A percentile compares a stretch with the other conserved stretches of the same genome.
These are phyloP conservation scores for Cardamine chenopodiifolia DNA, from an alignment of 345 rosid species.

Conservation along the genomic window DNA sequence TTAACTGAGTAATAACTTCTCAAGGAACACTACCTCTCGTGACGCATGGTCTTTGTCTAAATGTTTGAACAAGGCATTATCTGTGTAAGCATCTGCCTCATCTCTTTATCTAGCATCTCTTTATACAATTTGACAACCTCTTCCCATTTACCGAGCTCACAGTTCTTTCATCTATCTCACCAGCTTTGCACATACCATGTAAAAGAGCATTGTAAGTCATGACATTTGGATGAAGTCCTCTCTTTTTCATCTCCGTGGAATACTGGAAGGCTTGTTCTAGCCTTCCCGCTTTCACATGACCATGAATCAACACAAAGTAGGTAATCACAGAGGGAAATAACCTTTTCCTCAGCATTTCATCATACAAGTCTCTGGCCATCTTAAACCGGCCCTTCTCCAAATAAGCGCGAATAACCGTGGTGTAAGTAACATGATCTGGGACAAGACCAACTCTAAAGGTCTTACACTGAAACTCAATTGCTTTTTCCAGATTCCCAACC, in stretches of 20 bases:
- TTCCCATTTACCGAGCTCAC: constrained; percentile 55
- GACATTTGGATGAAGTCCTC: constrained; percentile 61
- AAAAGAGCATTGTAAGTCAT: constrained; percentile 73
- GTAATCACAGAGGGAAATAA: constrained; percentile 62
- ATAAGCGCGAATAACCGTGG: constrained; percentile 60
- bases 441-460: constrained; percentile 51
- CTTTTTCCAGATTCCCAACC: constrained; percentile 54
- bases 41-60: constrained; percentile 52
- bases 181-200: constrained; percentile 61
- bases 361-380: constrained; percentile 56
- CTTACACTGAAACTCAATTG: constrained; percentile 50
- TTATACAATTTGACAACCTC: constrained; percentile 66
- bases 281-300: constrained; percentile 59
- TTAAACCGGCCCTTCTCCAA: constrained; percentile 52
- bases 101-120: constrained; percentile 65
- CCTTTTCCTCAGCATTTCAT: constrained; percentile 57
- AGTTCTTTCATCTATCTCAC: constrained; percentile 50
- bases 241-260: constrained; percentile 61
- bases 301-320: constrained; percentile 73
- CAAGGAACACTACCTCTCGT: constrained; percentile 54
- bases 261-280: constrained; percentile 55
- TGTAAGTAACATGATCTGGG: constrained; percentile 72
- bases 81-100: constrained; percentile 63
- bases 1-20: constrained; percentile 48
- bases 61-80: constrained; percentile 58